Percentiles rank a stretch among this genome's conserved stretches.
Conservation (phyloP, 192 early-diverging fungal species). For the Backusella morwellensis region DNA sequence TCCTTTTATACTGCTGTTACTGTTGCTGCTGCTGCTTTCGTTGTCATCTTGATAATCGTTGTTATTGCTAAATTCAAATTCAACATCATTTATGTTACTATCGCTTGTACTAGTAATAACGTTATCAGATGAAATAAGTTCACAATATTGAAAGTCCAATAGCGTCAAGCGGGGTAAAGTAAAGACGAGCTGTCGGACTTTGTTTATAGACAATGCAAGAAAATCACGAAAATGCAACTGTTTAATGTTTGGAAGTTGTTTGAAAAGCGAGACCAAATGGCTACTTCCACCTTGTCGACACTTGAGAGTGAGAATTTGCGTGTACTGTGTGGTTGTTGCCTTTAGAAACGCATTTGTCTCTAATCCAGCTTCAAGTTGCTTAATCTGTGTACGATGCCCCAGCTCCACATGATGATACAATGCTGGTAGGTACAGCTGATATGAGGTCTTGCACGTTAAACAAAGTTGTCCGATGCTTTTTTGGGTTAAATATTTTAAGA, state of each 20-base stretch:
- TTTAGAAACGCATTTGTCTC: background rate
- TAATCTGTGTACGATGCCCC: background rate
- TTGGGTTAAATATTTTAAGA: background rate
- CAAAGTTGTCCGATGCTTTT: constrained; percentile 4
- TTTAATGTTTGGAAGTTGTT: constrained; percentile 1
- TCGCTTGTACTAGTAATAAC: background rate
- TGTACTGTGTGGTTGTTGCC: background rate
- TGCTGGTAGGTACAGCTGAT: background rate
- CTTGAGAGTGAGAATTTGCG: constrained; percentile 4
- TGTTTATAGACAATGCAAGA: constrained; percentile 3
- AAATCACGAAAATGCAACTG: constrained; percentile 11
- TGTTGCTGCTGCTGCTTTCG: background rate
- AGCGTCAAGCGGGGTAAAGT: background rate
- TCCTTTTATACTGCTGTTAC: background rate
- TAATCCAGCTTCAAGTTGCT: constrained; percentile 4
- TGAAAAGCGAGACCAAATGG: background rate
- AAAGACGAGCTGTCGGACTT: background rate
- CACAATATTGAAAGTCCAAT: constrained; percentile 1
- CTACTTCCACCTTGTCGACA: constrained; percentile 2
- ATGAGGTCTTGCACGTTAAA: constrained; percentile 2
- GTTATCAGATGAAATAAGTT: background rate
- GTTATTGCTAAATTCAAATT: background rate
- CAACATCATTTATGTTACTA: background rate
- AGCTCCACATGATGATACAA: constrained; percentile 12
- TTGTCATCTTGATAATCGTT: background rate